Base-by-base conservation (phyloP, 306 rosid species). In the Pterocarpus macrocarpus region DNA sequence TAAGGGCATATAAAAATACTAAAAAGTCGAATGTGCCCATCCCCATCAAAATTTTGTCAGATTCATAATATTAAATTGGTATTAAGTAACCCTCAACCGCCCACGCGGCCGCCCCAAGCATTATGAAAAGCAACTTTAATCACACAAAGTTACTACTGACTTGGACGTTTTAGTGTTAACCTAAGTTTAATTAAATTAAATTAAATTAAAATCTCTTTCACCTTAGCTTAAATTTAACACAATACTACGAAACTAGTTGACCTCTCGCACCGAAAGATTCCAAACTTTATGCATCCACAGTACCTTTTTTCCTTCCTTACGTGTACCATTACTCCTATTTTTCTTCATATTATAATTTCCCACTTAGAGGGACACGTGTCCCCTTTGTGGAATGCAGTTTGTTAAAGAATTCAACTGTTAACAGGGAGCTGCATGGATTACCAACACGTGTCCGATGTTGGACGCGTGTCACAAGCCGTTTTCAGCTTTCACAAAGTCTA, bases 361-460 rank as follows among this genome's bases (percentile, higher is more conserved):
- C 74, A 53, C 22, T 16, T 2, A 12, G 3, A 9, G 17, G 79
- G 70, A 81, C 79, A 71, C 78, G 87, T 85, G 90, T 87, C 91
- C 4, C 4, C 11, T 34, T 14, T 1, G 0, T 30, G 73, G 58
- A 34, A 28, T 9, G 55, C 0, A 2, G 33, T 34, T 58, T 34
- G 71, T 59, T 79, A 70, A 49, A 62, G 22, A 0, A 71, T 30
- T 34, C 33, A 4, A 35, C 41, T 34, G 56, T 59, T 47, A 62
- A n/a, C 22, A 0, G 7, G 4, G 4, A 8, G 9, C 3, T 8
- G 7, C 16, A 11, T 56, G 2, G 57, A 62, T 55, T 86, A 9
- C 14, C 15, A 66, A 63, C 90, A 69, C 87, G 89, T 82, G 90
- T 86, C 44, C 12, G 0, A 13, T 12, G 7, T 0, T 0, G 7